A percentile compares a stretch with the other conserved stretches of the same genome.
Evolutionary conservation across 495 filamentous ascomycete species (phyloP).

Genomic region (Aspergillus nidulans): DNA sequence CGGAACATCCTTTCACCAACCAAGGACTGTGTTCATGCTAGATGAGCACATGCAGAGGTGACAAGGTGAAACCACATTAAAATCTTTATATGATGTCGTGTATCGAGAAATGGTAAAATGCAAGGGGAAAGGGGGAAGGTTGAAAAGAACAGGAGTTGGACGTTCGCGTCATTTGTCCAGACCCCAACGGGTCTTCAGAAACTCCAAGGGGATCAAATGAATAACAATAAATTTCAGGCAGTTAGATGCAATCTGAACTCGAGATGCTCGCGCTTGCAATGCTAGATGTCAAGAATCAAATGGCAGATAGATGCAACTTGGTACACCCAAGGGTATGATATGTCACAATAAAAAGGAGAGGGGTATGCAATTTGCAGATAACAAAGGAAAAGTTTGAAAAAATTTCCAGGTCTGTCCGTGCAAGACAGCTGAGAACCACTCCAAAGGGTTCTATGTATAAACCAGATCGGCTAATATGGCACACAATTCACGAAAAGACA

Average conservation of each 20-base stretch:
- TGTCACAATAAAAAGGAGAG: slow-evolving; percentile 26
- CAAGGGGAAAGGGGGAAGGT: slow-evolving; percentile 13
- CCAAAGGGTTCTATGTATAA: slow-evolving; percentile 11
- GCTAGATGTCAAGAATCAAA: slow-evolving; percentile 39
- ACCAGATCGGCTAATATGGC: slow-evolving; percentile 19
- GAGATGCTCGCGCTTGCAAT: slow-evolving; percentile 50
- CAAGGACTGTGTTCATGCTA: slow-evolving; percentile 5
- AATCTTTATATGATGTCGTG: slow-evolving; percentile 15
- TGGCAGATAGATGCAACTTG: slow-evolving; percentile 37
- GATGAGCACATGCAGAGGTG: neutral
- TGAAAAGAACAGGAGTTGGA: slow-evolving; percentile 7
- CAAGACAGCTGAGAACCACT: slow-evolving; percentile 10
- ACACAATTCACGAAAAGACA: slow-evolving; percentile 13
- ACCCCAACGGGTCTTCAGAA: neutral
- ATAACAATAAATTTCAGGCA: slow-evolving; percentile 20
- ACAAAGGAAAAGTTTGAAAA: slow-evolving; percentile 13
- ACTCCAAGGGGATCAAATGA: slow-evolving; percentile 14
- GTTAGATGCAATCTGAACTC: slow-evolving; percentile 37
- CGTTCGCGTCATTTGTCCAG: neutral
- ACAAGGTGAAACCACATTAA: slow-evolving; percentile 34
- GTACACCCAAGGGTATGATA: slow-evolving; percentile 31
- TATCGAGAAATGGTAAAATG: slow-evolving; percentile 6
- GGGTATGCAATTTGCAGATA: slow-evolving; percentile 42
- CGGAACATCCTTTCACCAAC: slow-evolving; percentile 20
- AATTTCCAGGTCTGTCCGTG: slow-evolving; percentile 3